Evolutionary conservation across 345 rosid species (phyloP).

Genomic region (Schrenkiella parvula): DNA sequence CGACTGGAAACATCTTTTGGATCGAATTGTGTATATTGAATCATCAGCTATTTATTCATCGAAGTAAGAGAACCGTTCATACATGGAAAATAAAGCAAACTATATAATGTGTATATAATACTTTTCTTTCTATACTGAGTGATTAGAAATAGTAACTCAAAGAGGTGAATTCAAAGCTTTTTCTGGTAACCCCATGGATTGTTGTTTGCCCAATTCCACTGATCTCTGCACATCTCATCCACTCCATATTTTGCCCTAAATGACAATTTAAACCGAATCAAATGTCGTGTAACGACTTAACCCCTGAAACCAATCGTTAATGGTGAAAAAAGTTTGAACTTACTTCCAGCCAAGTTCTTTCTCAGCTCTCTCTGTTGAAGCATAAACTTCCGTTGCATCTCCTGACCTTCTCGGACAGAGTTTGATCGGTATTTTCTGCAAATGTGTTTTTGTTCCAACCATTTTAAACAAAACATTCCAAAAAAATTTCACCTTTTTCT

Average conservation of each 20-base stretch:
- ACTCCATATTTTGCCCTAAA: conserved; percentile 91
- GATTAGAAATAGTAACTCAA: neutral
- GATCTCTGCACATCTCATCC: conserved; percentile 89
- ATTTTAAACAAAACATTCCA: neutral
- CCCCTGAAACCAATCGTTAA: neutral
- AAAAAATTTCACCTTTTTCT: neutral
- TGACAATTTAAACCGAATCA: conserved; percentile 13
- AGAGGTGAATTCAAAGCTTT: conserved; percentile 26
- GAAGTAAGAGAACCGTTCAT: neutral
- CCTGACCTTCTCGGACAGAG: conserved; percentile 77
- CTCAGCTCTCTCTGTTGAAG: conserved; percentile 72
- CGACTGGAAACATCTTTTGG: too few species aligned
- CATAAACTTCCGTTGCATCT: conserved; percentile 88
- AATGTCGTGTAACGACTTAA: neutral
- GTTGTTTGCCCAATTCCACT: conserved; percentile 88
- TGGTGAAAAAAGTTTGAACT: conserved; percentile 16
- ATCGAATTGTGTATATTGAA: neutral
- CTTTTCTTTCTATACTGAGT: conserved; percentile 6
- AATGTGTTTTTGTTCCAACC: neutral
- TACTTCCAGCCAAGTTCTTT: conserved; percentile 96
- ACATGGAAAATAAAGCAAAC: conserved; percentile 12
- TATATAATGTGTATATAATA: neutral
- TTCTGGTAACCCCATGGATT: conserved; percentile 87
- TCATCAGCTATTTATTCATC: conserved; percentile 2
- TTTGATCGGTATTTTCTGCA: conserved; percentile 81